Base-by-base conservation (phyloP, 176 grass and related monocot genomes). In the Calamus simplicifolius region DNA sequence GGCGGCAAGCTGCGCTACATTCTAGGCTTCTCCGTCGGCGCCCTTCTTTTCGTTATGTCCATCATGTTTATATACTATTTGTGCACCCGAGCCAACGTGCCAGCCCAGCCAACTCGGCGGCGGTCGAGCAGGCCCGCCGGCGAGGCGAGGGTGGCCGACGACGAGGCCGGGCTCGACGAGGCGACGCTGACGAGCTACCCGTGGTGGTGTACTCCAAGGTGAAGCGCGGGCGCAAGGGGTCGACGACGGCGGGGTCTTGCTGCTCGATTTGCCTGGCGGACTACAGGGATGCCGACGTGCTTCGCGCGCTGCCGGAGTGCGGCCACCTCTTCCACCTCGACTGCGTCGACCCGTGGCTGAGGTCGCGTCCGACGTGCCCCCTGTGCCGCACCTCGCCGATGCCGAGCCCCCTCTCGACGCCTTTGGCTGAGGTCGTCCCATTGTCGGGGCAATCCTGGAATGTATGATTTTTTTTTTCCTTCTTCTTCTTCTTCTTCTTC, bases 271-370 rank as follows among this genome's bases (percentile, higher is more conserved):
- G 85, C 63, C 75, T 79, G 25, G 68, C 31, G 19, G 73, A 80
- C 4, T 80, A 84, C 61, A 52, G 14, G 1, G 77, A 67, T 3
- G 68, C 63, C 25, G 77, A 77, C 48, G 77, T 77, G 73, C 80
- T 83, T 18, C 58, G 77, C 51, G 29, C 21, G 64, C 48, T 89
- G 28, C 74, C 81, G 21, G 72, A 56, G 2, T 89, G 86, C 77
- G 17, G 58, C 4, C 86, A 89, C 62, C 29, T 64, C 55, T 89
- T 84, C 69, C 85, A 89, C 61, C 59, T 54, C 17, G 14, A 16
- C 49, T 89, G 85, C 77, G 27, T 84, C n/a, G 85, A 74, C 57
- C 66, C 27, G 25, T 89, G 85, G 85, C 73, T 89, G 48, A 64
- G 58, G 27, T 56, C 19, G 18, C 77, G 64, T 3, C 66, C 75